Evolutionary conservation across 2,329 filamentous ascomycete genomes (phyloP).

Genomic region (Ophiocordyceps unilateralis): DNA sequence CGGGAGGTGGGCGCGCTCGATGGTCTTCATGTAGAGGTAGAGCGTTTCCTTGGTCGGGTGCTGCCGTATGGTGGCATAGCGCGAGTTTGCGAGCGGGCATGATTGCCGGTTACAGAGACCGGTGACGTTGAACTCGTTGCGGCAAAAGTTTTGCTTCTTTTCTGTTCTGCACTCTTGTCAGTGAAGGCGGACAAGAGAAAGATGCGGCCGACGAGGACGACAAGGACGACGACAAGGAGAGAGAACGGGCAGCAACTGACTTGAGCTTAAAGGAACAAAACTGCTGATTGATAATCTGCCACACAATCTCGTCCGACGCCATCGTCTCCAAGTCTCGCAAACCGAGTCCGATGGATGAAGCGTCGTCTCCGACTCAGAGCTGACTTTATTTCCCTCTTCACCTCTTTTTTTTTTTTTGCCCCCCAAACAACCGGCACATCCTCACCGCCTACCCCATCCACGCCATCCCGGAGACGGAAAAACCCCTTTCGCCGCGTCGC

Average conservation of each 20-base stretch:
- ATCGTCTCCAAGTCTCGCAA: constrained; percentile 25
- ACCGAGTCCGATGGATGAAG: too few species aligned
- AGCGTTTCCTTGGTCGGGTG: constrained; percentile 66
- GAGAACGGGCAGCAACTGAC: constrained; percentile 23
- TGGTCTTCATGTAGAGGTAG: constrained; percentile 94
- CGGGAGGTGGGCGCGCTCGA: constrained; percentile 76
- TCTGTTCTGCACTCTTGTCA: constrained; percentile 38
- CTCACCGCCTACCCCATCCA: background rate
- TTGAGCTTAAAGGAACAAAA: constrained; percentile 94
- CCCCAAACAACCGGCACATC: background rate
- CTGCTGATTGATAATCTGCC: constrained; percentile 91
- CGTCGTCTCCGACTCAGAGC: too few species aligned
- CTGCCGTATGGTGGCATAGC: constrained; percentile 81
- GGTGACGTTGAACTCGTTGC: constrained; percentile 81
- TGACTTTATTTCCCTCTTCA: background rate
- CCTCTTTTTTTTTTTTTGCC: background rate
- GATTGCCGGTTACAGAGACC: constrained; percentile 75
- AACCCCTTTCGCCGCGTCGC: too few species aligned
- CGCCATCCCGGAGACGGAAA: background rate
- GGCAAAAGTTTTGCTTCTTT: constrained; percentile 83
- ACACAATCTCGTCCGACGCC: constrained; percentile 92
- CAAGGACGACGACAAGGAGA: background rate
- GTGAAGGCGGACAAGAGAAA: too few species aligned
- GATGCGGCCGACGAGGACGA: background rate
- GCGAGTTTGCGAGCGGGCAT: constrained; percentile 77